A percentile compares a stretch with the other conserved stretches of the same genome.
Conservation (phyloP, 306 rosid species). For the Acacia crassicarpa region DNA sequence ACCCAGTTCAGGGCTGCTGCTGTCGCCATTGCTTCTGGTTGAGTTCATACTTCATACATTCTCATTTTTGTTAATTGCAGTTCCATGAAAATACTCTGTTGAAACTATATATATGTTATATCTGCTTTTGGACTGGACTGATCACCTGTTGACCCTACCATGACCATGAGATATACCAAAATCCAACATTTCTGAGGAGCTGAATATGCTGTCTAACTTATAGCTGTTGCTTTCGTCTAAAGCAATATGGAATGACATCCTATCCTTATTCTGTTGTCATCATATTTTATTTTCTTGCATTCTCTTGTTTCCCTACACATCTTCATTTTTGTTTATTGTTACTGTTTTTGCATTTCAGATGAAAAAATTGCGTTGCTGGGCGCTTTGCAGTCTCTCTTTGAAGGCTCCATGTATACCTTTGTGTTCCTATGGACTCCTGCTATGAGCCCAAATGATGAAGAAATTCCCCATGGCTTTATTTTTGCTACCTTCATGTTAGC, state of each 20-base stretch:
- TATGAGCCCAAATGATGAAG: slow-evolving; percentile 90
- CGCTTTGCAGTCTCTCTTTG: slow-evolving; percentile 89
- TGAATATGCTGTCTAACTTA: neutral
- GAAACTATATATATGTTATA: neutral
- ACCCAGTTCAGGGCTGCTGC: slow-evolving; percentile 92
- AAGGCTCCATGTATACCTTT: slow-evolving; percentile 95
- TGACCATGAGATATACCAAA: neutral
- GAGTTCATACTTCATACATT: slow-evolving; percentile 12
- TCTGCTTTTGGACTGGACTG: neutral
- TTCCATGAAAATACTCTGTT: slow-evolving; percentile 23
- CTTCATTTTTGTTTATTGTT: slow-evolving; percentile 17
- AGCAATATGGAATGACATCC: neutral
- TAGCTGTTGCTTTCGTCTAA: neutral
- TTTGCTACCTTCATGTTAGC: slow-evolving; percentile 96
- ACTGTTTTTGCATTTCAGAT: slow-evolving; percentile 47
- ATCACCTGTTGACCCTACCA: neutral
- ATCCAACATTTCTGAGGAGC: neutral
- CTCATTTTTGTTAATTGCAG: slow-evolving; percentile 10
- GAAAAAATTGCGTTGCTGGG: slow-evolving; percentile 89
- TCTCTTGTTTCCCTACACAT: slow-evolving; percentile 17
- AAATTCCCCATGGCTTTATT: slow-evolving; percentile 88
- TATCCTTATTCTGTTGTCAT: neutral
- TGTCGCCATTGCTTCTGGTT: slow-evolving; percentile 94
- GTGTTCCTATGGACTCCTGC: slow-evolving; percentile 98
- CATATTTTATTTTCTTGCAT: slow-evolving; percentile 13